Evolutionary conservation across 257 asterid genomes (phyloP).

Genomic region (Solanum bulbocastanum): DNA sequence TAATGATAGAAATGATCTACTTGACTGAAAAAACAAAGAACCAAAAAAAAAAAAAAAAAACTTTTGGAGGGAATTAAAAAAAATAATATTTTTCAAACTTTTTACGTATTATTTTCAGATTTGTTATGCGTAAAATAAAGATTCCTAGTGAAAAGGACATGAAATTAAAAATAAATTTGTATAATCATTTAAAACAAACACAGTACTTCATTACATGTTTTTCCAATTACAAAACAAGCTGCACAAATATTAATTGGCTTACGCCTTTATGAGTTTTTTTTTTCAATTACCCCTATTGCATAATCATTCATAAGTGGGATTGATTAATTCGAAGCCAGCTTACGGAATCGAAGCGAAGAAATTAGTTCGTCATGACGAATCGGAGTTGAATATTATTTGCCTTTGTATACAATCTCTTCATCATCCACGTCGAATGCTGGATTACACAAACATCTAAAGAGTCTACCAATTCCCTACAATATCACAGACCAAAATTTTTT

Average conservation of each 20-base stretch:
- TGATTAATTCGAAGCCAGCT: background rate
- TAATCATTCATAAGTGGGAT: background rate
- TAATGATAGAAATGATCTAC: background rate
- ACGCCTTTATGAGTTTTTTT: background rate
- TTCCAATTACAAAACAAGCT: background rate
- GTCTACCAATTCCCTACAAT: conserved; percentile 76
- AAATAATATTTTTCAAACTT: too few species aligned
- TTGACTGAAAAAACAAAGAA: background rate
- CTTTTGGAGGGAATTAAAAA: background rate
- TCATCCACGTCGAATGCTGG: conserved; percentile 84
- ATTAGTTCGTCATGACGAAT: background rate
- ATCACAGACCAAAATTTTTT: background rate
- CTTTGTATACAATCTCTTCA: conserved; percentile 76
- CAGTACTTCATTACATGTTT: background rate
- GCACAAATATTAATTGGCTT: background rate
- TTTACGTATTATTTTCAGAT: background rate
- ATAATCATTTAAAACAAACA: background rate
- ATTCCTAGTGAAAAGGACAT: background rate
- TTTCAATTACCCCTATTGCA: background rate
- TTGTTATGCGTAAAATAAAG: background rate
- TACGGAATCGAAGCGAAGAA: background rate
- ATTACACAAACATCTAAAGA: conserved; percentile 77
- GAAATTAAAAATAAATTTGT: background rate
- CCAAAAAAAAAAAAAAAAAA: too few species aligned
- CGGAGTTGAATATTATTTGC: conserved; percentile 2